These are phyloP conservation scores for Bryoerythrophyllum caledonicum DNA, from an alignment of 225 moss, liverwort and hornwort species.

Conservation along the genomic window DNA sequence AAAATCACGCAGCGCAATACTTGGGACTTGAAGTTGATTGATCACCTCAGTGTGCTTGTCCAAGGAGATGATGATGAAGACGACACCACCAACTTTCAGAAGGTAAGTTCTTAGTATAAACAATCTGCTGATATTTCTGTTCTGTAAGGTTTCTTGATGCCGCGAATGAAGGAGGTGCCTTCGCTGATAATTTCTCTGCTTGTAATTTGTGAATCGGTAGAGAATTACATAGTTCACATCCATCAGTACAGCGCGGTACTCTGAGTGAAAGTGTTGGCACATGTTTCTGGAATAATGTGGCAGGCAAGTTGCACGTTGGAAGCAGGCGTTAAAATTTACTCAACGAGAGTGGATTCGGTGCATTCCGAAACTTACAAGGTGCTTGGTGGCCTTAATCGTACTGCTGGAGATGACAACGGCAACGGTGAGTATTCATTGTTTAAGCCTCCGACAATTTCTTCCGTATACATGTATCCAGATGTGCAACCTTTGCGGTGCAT, in stretches of 20 bases:
- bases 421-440: conserved; percentile 31
- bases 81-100: conserved; percentile 86
- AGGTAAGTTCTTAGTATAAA: conserved; percentile 43
- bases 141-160: conserved; percentile 10
- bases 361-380: conserved; percentile 93
- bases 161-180: background rate
- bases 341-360: conserved; percentile 93
- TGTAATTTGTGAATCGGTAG: background rate
- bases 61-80: conserved; percentile 76
- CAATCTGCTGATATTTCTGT: background rate
- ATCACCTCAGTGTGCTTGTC: conserved; percentile 90
- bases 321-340: conserved; percentile 97
- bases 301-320: conserved; percentile 99
- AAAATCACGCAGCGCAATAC: conserved; percentile 97
- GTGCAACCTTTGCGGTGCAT: conserved; percentile 6
- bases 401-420: conserved; percentile 49
- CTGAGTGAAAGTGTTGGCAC: conserved; percentile 20
- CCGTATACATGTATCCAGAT: background rate
- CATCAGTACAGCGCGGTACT: background rate
- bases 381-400: conserved; percentile 85
- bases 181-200: background rate
- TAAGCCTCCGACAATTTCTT: background rate
- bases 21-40: conserved; percentile 88
- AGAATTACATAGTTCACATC: background rate
- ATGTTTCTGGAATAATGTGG: conserved; percentile 18